Percentiles rank a stretch among this genome's conserved stretches.
These are phyloP conservation scores for Suillus brevipes DNA, from an alignment of 768 basidiomycete species.

Conservation along the genomic window DNA sequence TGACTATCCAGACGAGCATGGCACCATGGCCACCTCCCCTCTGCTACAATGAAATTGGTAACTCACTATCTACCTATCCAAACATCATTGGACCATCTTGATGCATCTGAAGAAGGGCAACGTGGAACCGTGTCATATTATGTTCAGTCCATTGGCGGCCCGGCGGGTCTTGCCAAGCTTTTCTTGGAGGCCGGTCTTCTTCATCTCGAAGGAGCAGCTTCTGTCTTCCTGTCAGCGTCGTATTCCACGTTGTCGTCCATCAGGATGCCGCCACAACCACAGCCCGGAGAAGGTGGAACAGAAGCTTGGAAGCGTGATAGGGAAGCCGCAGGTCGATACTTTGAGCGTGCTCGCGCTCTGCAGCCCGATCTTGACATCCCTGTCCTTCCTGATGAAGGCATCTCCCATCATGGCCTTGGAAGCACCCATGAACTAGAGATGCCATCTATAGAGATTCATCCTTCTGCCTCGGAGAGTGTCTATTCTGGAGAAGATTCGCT, in stretches of 20 bases:
- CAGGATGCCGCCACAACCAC: constrained; percentile 57
- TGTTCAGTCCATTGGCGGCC: constrained; percentile 64
- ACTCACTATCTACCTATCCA: constrained; percentile 69
- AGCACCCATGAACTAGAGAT: constrained; percentile 55
- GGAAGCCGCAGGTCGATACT: constrained; percentile 67
- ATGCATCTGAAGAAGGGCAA: constrained; percentile 37
- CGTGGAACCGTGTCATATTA: constrained; percentile 63
- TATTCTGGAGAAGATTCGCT: constrained; percentile 28
- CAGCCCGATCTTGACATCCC: constrained; percentile 71
- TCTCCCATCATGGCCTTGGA: constrained; percentile 24
- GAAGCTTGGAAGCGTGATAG: constrained; percentile 78
- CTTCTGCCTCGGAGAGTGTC: constrained; percentile 27
- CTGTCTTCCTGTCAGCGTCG: constrained; percentile 68
- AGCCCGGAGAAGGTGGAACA: constrained; percentile 55
- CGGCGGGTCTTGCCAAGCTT: constrained; percentile 66
- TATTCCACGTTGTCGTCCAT: constrained; percentile 79
- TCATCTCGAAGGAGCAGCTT: constrained; percentile 79
- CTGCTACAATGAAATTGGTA: constrained; percentile 76
- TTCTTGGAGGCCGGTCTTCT: constrained; percentile 79
- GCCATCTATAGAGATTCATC: constrained; percentile 60
- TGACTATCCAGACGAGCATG: constrained; percentile 64
- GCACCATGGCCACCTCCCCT: constrained; percentile 74
- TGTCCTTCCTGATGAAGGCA: constrained; percentile 52
- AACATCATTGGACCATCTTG: constrained; percentile 38
- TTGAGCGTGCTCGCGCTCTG: constrained; percentile 65